Conservation (phyloP, 257 asterid species). For the Knoxia roxburghii region DNA sequence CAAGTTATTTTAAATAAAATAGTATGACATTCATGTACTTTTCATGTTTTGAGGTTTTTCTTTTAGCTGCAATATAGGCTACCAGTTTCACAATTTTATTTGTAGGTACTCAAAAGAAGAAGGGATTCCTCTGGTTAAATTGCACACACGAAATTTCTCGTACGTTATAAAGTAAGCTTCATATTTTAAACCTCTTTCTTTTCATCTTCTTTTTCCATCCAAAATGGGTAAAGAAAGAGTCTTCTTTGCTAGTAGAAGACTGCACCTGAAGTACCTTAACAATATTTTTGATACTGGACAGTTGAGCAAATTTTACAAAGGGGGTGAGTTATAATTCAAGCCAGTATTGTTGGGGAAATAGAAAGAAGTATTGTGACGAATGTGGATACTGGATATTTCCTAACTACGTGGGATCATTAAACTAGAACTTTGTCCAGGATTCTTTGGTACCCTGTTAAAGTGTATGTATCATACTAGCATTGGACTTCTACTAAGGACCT, state of each 20-base stretch:
- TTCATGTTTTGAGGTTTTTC: neutral
- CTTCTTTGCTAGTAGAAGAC: neutral
- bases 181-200: neutral
- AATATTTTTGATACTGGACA: neutral
- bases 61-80: neutral
- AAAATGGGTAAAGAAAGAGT: neutral
- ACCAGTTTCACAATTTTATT: slow-evolving; percentile 9
- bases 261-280: neutral
- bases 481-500: no score
- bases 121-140: slow-evolving; percentile 50
- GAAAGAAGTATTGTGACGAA: no score
- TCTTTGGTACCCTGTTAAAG: neutral
- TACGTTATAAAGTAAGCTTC: slow-evolving; percentile 68
- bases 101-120: slow-evolving; percentile 95
- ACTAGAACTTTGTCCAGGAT: neutral
- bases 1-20: neutral
- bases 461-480: no score
- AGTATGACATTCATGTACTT: neutral
- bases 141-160: slow-evolving; percentile 56
- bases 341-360: no score
- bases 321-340: no score
- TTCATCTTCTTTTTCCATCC: neutral
- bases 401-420: neutral
- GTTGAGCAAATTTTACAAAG: neutral
- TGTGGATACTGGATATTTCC: neutral